Base-by-base conservation (phyloP, 169 alveolate species). In the Ichthyophthirius multifiliis region DNA sequence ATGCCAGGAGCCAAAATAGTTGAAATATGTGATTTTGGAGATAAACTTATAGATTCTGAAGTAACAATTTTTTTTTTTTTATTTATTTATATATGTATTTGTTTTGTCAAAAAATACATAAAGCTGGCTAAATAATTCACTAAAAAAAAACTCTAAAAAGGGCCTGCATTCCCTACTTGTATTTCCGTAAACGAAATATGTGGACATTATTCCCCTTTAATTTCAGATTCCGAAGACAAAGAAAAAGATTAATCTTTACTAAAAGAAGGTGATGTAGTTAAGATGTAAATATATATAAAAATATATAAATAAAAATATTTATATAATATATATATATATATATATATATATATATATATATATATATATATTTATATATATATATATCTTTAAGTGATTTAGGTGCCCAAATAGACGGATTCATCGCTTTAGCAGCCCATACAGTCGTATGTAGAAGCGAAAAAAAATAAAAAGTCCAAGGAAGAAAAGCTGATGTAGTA, bases 131-230 rank as follows among this genome's bases (percentile, higher is more conserved):
- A 83, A 77, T 48, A 31, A 15, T 78, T 65, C 44, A 65, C 89
- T 73, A 96, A 96, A 84, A 93, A 94, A 84, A 93, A 93, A 84
- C 80, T 95, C 18, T 96, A 94, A 71, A 97, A 97, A 89, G 99
- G 99, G 23, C 91, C 97, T 32, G 99, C 99, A 30, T 97, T 98
- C 92, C 99, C 99, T 18, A 97, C 99, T 15, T 95, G 99, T 73
- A 89, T 98, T 65, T 95, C 99, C 47, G 97, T 98, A 5, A 98
- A 98, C 88, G 98, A 98, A 86, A 82, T 98, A 31, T 93, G 97
- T 80, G 99, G 98, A 27, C 92, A 98, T 84, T 97, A 87, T 75
- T 93, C 99, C 12, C 99, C 99, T 3, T 84, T 92, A 20, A 84
- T 83, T 62, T 92, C 91, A 37, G 94, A 88, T 65, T 84, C 95